Evolutionary conservation across 2,329 filamentous ascomycete species (phyloP).

Genomic region (Colletotrichum eremochloae): DNA sequence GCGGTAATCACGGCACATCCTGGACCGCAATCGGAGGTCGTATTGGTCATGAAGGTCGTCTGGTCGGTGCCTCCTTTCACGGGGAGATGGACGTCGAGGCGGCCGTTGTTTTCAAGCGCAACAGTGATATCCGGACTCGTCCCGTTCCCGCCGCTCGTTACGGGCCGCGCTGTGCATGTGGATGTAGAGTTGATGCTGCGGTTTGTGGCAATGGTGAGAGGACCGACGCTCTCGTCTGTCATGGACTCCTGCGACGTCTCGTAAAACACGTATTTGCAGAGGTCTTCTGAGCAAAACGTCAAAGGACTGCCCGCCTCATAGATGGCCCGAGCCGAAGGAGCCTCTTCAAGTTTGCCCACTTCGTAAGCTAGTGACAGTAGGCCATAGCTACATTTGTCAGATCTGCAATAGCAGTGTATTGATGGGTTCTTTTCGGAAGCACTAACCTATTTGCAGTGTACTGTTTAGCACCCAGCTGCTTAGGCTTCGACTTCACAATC

Average conservation of each 20-base stretch:
- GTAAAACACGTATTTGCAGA: slow-evolving; percentile 55
- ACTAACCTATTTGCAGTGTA: slow-evolving; percentile 58
- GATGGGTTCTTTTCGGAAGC: not conserved
- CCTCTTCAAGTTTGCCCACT: slow-evolving; percentile 38
- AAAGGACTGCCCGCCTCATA: slow-evolving; percentile 49
- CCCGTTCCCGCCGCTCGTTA: slow-evolving; percentile 52
- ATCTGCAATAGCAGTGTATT: not conserved
- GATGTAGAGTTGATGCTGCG: slow-evolving; percentile 50
- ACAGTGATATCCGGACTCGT: slow-evolving; percentile 47
- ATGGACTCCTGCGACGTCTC: slow-evolving; percentile 46
- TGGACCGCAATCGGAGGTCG: slow-evolving; percentile 43
- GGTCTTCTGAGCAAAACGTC: slow-evolving; percentile 37
- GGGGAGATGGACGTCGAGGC: slow-evolving; percentile 40
- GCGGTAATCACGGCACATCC: slow-evolving; percentile 51
- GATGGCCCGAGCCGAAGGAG: slow-evolving; percentile 49
- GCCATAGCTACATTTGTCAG: slow-evolving; percentile 51
- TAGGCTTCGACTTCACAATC: slow-evolving; percentile 45
- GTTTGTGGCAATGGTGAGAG: slow-evolving; percentile 49
- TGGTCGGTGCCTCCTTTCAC: slow-evolving; percentile 50
- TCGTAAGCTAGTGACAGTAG: slow-evolving; percentile 51
- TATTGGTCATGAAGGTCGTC: slow-evolving; percentile 55
- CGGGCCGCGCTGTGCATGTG: slow-evolving; percentile 49
- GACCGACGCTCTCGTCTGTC: slow-evolving; percentile 27
- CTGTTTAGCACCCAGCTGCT: slow-evolving; percentile 50
- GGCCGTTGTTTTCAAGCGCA: slow-evolving; percentile 41